Percentiles rank a stretch among this genome's conserved stretches.
These are phyloP conservation scores for Calonectria ilicicola DNA, from an alignment of 2,329 filamentous ascomycete species.

Conservation along the genomic window DNA sequence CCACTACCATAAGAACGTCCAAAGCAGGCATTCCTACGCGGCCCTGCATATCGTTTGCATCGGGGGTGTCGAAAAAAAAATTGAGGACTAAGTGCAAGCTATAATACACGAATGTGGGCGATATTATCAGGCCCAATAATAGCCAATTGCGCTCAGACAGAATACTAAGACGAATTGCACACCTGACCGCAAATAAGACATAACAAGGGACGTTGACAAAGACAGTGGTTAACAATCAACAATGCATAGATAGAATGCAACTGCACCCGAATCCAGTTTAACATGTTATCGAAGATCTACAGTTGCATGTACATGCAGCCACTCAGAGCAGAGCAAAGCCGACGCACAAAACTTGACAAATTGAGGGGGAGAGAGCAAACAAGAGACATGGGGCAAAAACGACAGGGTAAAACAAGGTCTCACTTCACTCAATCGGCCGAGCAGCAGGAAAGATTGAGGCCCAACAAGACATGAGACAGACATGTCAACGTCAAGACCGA, in stretches of 20 bases:
- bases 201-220: background rate
- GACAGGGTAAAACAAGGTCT: background rate
- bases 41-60: background rate
- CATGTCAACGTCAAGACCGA: background rate
- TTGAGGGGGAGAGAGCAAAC: background rate
- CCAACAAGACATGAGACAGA: background rate
- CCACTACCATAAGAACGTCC: background rate
- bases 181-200: background rate
- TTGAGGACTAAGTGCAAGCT: background rate
- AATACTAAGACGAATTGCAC: background rate
- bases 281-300: background rate
- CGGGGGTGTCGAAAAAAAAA: background rate
- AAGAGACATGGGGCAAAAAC: background rate
- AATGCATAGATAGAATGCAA: background rate
- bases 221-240: background rate
- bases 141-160: background rate
- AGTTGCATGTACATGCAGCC: background rate
- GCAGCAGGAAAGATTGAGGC: background rate
- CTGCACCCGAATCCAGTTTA: background rate
- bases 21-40: background rate
- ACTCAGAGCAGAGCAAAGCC: background rate
- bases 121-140: conserved; percentile 19
- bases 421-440: background rate
- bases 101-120: background rate
- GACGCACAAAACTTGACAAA: background rate